phyloP scores from a whole-genome alignment of 192 early-diverging fungal genomes.

The Podila clonocystis region DNA sequence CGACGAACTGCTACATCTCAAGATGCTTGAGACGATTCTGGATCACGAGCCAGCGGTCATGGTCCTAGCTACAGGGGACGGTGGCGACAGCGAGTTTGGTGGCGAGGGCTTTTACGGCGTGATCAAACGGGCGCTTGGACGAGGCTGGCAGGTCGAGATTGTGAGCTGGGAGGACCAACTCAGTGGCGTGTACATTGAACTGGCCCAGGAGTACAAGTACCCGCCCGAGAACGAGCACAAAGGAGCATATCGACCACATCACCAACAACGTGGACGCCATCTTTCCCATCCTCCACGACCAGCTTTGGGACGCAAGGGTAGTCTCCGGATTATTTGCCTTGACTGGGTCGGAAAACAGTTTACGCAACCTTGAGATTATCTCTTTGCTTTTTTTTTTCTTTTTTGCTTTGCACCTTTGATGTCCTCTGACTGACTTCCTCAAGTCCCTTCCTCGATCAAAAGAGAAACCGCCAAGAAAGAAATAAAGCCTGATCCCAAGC shows the following conservation, averaged over 20 bases:
- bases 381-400: neutral
- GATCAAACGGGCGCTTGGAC: constrained; percentile 47
- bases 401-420: neutral
- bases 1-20: constrained; percentile 58
- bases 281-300: neutral
- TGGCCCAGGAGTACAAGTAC: constrained; percentile 40
- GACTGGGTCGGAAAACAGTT: neutral
- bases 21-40: constrained; percentile 55
- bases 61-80: constrained; percentile 56
- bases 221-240: neutral
- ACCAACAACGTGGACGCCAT: neutral
- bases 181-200: constrained; percentile 42
- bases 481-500: too few relatives aligned
- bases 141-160: constrained; percentile 59
- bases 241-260: neutral
- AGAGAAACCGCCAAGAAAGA: too few relatives aligned
- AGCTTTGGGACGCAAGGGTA: neutral
- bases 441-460: too few relatives aligned
- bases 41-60: constrained; percentile 55
- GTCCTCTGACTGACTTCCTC: too few relatives aligned
- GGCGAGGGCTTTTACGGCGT: constrained; percentile 53
- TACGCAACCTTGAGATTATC: neutral
- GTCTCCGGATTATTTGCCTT: constrained; percentile 1
- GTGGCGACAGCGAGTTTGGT: constrained; percentile 57
- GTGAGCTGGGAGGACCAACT: constrained; percentile 59